These are phyloP conservation scores for Monosporascus sp. DNA, from an alignment of 2,329 filamentous ascomycete species.

Conservation along the genomic window DNA sequence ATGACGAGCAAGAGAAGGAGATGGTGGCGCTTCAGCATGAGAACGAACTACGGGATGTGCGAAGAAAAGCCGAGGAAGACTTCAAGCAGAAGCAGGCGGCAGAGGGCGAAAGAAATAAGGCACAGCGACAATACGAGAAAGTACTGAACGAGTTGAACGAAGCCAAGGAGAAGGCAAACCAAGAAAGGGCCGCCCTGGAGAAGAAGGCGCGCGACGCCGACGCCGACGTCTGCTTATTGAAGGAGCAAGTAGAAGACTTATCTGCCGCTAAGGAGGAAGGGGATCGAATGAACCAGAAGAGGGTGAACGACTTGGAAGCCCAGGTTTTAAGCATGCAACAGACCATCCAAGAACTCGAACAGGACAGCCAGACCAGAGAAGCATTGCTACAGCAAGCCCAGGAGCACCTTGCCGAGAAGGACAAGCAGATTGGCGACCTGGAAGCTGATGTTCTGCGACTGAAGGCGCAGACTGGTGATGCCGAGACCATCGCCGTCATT, in stretches of 20 bases:
- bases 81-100: slow-evolving; percentile 61
- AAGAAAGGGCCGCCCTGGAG: slow-evolving; percentile 61
- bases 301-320: slow-evolving; percentile 48
- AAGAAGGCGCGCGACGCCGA: slow-evolving; percentile 64
- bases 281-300: slow-evolving; percentile 54
- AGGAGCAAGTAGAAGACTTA: slow-evolving; percentile 77
- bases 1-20: slow-evolving; percentile 81
- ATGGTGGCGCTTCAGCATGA: slow-evolving; percentile 72
- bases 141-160: slow-evolving; percentile 47
- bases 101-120: slow-evolving; percentile 48
- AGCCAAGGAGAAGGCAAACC: slow-evolving; percentile 42
- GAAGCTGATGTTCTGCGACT: slow-evolving; percentile 79
- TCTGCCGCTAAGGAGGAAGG: slow-evolving; percentile 61
- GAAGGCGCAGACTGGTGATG: slow-evolving; percentile 82
- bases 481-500: slow-evolving; percentile 78
- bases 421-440: slow-evolving; percentile 64
- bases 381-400: slow-evolving; percentile 55
- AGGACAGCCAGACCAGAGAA: slow-evolving; percentile 52
- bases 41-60: slow-evolving; percentile 75
- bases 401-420: slow-evolving; percentile 61
- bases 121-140: slow-evolving; percentile 43
- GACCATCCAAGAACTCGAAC: slow-evolving; percentile 51
- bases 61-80: slow-evolving; percentile 78
- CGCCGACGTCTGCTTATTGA: slow-evolving; percentile 66
- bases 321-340: slow-evolving; percentile 42